These are phyloP conservation scores for Blastocystis sp. DNA, from an alignment of 352 stramenopile genomes.

Conservation along the genomic window DNA sequence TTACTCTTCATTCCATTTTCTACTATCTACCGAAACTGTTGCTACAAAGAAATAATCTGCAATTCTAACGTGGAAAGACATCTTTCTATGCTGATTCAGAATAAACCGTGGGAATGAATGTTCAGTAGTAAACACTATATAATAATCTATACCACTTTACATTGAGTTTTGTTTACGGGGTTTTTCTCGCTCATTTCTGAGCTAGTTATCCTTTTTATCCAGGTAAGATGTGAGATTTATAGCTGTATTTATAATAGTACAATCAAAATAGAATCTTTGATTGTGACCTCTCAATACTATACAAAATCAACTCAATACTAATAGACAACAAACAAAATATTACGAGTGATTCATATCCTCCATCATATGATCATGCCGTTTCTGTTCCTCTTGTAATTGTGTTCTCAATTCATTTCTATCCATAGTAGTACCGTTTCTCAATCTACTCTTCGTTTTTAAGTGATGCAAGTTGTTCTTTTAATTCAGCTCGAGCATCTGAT, in stretches of 20 bases:
- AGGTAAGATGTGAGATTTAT: no score
- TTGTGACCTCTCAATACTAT: no score
- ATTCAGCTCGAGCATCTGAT: neutral
- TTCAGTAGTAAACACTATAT: no score
- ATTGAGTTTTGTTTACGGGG: no score
- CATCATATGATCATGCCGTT: neutral
- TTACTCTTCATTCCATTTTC: neutral
- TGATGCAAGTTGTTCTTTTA: neutral
- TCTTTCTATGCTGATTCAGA: neutral
- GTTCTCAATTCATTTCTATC: neutral
- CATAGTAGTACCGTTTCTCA: neutral
- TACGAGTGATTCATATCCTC: neutral
- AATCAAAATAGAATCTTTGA: no score
- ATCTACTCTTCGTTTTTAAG: constrained; percentile 40
- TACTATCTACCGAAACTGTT: constrained; percentile 22
- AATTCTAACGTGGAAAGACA: neutral
- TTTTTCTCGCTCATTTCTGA: no score
- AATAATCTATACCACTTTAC: no score
- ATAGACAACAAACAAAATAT: no score
- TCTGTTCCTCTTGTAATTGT: neutral
- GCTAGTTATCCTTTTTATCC: no score
- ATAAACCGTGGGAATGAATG: no score
- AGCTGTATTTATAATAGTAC: no score
- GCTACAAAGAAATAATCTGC: constrained; percentile 65
- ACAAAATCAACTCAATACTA: no score